A percentile compares a stretch with the other conserved stretches of the same genome.
Conservation (phyloP, 371 early-diverging fungal species). For the Mortierella sp. region DNA sequence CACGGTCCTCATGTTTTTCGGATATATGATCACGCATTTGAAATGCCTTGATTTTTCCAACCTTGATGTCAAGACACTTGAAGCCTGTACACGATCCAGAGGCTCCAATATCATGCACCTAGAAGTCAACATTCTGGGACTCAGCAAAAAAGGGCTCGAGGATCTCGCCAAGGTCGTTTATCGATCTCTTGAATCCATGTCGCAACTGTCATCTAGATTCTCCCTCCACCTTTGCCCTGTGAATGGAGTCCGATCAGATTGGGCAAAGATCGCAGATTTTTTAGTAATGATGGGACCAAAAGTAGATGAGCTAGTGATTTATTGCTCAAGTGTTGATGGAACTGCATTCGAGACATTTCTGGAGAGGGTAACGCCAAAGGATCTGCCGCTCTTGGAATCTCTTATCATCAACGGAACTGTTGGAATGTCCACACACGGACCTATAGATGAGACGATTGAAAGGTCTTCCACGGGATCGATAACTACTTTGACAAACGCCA, state of each 20-base stretch:
- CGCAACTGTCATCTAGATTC: conserved; percentile 17
- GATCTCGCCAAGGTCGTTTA: conserved; percentile 20
- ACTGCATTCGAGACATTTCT: conserved; percentile 6
- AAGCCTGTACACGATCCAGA: conserved; percentile 25
- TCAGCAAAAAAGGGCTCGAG: conserved; percentile 18
- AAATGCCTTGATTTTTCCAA: conserved; percentile 24
- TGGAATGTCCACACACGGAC: background rate
- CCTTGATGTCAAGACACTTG: conserved; percentile 23
- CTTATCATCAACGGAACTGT: conserved; percentile 11
- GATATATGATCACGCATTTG: conserved; percentile 24
- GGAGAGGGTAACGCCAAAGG: conserved; percentile 9
- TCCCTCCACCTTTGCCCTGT: conserved; percentile 13
- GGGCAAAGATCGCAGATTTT: conserved; percentile 9
- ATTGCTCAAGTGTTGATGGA: conserved; percentile 2
- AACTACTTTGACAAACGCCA: background rate
- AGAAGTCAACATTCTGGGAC: conserved; percentile 22
- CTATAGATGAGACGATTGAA: background rate
- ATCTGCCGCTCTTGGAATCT: conserved; percentile 7
- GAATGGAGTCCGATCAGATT: conserved; percentile 12
- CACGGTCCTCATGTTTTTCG: conserved; percentile 27
- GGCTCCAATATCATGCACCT: conserved; percentile 20
- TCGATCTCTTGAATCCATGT: conserved; percentile 22
- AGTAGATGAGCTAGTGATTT: conserved; percentile 19
- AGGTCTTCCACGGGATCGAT: background rate
- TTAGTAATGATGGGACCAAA: conserved; percentile 3